These are phyloP conservation scores for Phaeomoniella chlamydospora DNA, from an alignment of 2,329 filamentous ascomycete genomes.

Conservation along the genomic window DNA sequence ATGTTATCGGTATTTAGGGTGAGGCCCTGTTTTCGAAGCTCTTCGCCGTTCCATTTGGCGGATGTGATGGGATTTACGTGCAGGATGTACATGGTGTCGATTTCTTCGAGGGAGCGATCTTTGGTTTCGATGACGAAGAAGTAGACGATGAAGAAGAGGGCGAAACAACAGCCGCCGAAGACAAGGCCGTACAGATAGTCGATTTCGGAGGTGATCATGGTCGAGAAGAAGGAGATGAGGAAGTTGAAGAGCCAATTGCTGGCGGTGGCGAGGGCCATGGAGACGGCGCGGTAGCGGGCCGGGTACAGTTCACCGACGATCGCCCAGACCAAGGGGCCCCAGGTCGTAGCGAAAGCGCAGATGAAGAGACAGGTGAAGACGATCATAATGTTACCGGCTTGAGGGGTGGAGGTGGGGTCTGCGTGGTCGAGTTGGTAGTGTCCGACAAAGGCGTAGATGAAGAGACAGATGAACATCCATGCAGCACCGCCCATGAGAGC, in stretches of 20 bases:
- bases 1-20: conserved; percentile 6
- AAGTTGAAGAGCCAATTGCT: conserved; percentile 74
- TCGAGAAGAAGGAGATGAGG: conserved; percentile 59
- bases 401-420: neutral
- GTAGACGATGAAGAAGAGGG: conserved; percentile 16
- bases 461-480: conserved; percentile 30
- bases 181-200: conserved; percentile 17
- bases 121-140: conserved; percentile 20
- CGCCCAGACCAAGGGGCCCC: conserved; percentile 43
- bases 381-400: conserved; percentile 51
- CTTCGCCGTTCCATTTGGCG: conserved; percentile 4
- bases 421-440: neutral
- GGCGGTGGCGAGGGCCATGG: conserved; percentile 60
- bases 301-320: conserved; percentile 31
- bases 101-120: conserved; percentile 16
- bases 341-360: conserved; percentile 52
- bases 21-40: conserved; percentile 4
- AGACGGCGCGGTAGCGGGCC: conserved; percentile 47
- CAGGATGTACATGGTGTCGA: conserved; percentile 52
- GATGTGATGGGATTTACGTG: conserved; percentile 41
- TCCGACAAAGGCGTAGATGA: conserved; percentile 34
- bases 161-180: conserved; percentile 14
- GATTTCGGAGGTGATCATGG: conserved; percentile 50
- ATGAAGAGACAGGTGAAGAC: conserved; percentile 63
- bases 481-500: conserved; percentile 31